Evolutionary conservation across 2,329 filamentous ascomycete species (phyloP), one percentile per base, ranked within the genome.

Genomic region (Verticillium nonalfalfae): DNA sequence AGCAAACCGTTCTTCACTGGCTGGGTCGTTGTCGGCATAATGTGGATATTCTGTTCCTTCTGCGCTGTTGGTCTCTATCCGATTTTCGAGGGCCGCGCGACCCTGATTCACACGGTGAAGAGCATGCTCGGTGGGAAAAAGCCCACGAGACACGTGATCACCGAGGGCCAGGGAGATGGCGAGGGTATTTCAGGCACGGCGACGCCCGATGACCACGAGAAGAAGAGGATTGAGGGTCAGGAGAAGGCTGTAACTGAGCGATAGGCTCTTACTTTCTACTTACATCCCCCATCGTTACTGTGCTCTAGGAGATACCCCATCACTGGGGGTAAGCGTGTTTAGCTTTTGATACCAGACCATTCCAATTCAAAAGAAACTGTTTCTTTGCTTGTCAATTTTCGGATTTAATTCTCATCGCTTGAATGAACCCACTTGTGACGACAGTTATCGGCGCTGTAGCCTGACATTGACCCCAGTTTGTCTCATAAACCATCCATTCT

Each of bases 1-100:
- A 87, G 82, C 73, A 90, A 91, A 79, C 81, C 81, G 31, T 95
- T 95, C 79, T 95, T 94, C 75, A 91, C 89, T 0, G 90, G 90
- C 56, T 94, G 90, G 90, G 85, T 93, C 11, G 81, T 85, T 1
- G 85, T 91, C 9, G 89, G 88, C 10, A 90, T 95, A 60, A 79
- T 93, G 52, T 95, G 91, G 91, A 82, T 94, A 66, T 92, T 93
- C 72, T 85, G 84, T 68, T 90, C 86, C 3, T 77, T 87, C 1
- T 79, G 88, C 60, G 89, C 86, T 10, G 91, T 97, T 0, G 91
- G 91, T 0, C 45, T 97, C 0, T 97, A 89, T 74, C 93, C 93
- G 7, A 76, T 95, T 1, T 95, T 84, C 74, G 91, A 97, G 71
- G 91, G 92, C 0, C 78, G 45, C 6, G 45, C n/a, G 11, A 50